A percentile compares a stretch with the other conserved stretches of the same genome.
These are phyloP conservation scores for Berkeleyomyces basicola DNA, from an alignment of 2,329 filamentous ascomycete genomes.

Conservation along the genomic window DNA sequence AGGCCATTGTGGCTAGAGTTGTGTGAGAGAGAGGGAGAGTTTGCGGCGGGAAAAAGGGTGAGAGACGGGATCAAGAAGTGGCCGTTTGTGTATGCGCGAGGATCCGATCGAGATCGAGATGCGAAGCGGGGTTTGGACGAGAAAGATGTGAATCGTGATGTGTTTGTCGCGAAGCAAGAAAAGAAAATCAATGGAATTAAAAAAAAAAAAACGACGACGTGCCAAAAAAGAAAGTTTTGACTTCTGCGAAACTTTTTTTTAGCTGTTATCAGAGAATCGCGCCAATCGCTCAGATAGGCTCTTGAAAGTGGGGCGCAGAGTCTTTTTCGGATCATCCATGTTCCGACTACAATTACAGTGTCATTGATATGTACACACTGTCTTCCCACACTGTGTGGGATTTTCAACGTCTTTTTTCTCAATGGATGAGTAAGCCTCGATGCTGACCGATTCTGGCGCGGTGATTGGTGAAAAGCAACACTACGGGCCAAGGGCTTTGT, in stretches of 20 bases:
- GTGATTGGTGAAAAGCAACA: not conserved
- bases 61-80: not conserved
- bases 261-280: conserved; percentile 12
- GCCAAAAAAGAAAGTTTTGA: not conserved
- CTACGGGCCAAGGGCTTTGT: no score
- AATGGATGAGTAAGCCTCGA: not conserved
- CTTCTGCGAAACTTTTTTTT: conserved; percentile 13
- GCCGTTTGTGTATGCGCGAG: not conserved
- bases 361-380: not conserved
- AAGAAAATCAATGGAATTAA: conserved; percentile 15
- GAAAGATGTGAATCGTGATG: not conserved
- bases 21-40: not conserved
- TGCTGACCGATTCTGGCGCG: conserved; percentile 4
- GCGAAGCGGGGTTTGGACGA: not conserved
- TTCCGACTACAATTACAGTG: not conserved
- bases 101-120: not conserved
- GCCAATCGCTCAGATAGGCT: conserved; percentile 12
- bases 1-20: conserved; percentile 24
- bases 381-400: not conserved
- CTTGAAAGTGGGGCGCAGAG: conserved; percentile 13
- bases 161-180: not conserved
- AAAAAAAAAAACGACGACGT: not conserved
- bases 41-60: not conserved
- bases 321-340: conserved; percentile 2
- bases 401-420: not conserved